Percentiles rank a stretch among this genome's conserved stretches.
phyloP scores from a whole-genome alignment of 2,329 filamentous ascomycete species.

The Ophiocordyceps camponoti-saundersi region DNA sequence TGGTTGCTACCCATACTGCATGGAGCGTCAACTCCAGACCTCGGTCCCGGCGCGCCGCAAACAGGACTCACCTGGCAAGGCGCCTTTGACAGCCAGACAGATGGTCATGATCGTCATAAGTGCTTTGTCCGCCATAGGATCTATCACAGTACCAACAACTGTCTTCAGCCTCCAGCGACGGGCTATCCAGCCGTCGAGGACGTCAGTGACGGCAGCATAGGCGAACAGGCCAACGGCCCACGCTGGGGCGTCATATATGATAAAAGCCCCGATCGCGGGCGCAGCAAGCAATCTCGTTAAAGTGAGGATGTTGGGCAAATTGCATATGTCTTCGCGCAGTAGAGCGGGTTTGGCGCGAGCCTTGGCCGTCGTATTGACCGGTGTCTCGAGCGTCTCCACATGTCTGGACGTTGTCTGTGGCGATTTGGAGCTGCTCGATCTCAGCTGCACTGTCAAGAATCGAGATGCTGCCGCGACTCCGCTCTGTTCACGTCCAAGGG shows the following conservation, averaged over 20 bases:
- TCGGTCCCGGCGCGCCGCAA: not conserved
- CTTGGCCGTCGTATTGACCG: not conserved
- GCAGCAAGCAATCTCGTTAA: slow-evolving; percentile 70
- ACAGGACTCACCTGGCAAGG: slow-evolving; percentile 49
- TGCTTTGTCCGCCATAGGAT: slow-evolving; percentile 92
- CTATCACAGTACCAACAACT: slow-evolving; percentile 85
- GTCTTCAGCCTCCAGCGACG: slow-evolving; percentile 76
- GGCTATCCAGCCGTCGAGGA: slow-evolving; percentile 89
- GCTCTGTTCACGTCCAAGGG: not conserved
- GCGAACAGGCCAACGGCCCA: slow-evolving; percentile 74
- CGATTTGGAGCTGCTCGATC: not conserved
- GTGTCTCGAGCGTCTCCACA: not conserved
- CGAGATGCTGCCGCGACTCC: not conserved
- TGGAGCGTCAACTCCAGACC: not conserved
- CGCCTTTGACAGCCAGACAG: slow-evolving; percentile 67
- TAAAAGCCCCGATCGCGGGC: slow-evolving; percentile 73
- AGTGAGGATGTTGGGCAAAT: slow-evolving; percentile 84
- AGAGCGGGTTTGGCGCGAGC: not conserved
- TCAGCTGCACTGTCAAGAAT: not conserved
- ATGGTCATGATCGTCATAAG: slow-evolving; percentile 90
- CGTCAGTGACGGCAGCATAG: slow-evolving; percentile 81
- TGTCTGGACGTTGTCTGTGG: not conserved
- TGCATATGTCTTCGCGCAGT: slow-evolving; percentile 83
- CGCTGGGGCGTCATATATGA: slow-evolving; percentile 65
- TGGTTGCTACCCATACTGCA: slow-evolving; percentile 66